A percentile compares a stretch with the other conserved stretches of the same genome.
Evolutionary conservation across 257 asterid species (phyloP).

Genomic region (Jacaranda copaia): DNA sequence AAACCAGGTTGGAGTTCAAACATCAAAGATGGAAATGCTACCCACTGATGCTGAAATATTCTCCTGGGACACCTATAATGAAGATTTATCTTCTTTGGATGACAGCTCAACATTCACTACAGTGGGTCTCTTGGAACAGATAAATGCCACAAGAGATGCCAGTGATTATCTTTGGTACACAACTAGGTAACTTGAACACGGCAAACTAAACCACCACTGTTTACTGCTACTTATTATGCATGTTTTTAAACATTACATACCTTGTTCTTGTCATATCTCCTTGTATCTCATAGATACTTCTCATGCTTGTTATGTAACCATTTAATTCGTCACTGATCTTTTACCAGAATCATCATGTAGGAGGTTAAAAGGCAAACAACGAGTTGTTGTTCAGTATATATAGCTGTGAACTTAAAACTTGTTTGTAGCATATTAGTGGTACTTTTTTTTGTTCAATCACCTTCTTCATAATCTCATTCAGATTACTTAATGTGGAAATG

Average conservation of each 20-base stretch:
- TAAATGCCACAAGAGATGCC: constrained; percentile 87
- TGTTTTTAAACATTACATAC: too few species aligned
- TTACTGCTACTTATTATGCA: neutral
- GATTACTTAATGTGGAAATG: constrained; percentile 1
- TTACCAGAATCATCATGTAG: too few species aligned
- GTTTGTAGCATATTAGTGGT: too few species aligned
- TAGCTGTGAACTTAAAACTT: too few species aligned
- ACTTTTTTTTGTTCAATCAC: too few species aligned
- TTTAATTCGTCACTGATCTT: too few species aligned
- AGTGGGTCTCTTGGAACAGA: constrained; percentile 87
- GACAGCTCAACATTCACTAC: constrained; percentile 72
- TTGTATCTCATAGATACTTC: too few species aligned
- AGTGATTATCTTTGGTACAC: constrained; percentile 92
- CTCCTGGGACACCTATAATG: constrained; percentile 89
- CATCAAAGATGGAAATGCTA: constrained; percentile 84
- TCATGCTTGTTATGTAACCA: too few species aligned
- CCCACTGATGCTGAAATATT: constrained; percentile 57
- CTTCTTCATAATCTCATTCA: neutral
- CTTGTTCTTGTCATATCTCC: too few species aligned
- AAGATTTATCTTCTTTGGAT: constrained; percentile 77
- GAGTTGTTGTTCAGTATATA: too few species aligned
- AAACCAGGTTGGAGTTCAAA: constrained; percentile 88
- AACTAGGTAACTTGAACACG: constrained; percentile 61
- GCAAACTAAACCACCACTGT: neutral
- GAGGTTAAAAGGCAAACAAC: too few species aligned